phyloP scores from a whole-genome alignment of 2,329 filamentous ascomycete genomes.

The Hawksworthiomyces lignivorus region DNA sequence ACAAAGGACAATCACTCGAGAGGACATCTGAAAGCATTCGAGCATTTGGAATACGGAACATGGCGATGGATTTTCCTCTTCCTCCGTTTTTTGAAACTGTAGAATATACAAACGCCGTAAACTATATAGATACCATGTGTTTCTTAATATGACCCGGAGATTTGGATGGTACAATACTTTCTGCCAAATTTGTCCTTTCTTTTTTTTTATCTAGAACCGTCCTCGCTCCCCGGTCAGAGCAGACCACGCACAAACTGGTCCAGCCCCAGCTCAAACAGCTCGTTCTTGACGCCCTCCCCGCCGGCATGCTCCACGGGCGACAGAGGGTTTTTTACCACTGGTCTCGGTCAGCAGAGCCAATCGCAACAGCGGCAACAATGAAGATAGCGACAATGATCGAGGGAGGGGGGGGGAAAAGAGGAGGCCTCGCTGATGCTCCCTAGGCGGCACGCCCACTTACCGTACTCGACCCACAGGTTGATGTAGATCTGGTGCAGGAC shows the following conservation, averaged over 20 bases:
- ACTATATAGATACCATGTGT: constrained; percentile 3
- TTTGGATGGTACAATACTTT: no score
- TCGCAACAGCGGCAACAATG: not conserved
- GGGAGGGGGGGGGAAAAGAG: no score
- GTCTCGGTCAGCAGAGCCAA: not conserved
- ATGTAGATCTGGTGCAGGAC: constrained; percentile 98
- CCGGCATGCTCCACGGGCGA: constrained; percentile 61
- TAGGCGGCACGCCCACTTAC: constrained; percentile 38
- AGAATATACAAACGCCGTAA: constrained; percentile 1
- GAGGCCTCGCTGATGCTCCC: no score
- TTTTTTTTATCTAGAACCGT: not conserved
- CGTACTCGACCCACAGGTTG: constrained; percentile 94
- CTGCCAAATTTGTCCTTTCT: no score
- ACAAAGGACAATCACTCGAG: no score
- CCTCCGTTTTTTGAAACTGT: no score
- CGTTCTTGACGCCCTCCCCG: constrained; percentile 62
- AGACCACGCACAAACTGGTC: constrained; percentile 69
- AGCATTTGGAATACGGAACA: no score
- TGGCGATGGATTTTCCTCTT: no score
- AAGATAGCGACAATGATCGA: no score
- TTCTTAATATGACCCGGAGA: no score
- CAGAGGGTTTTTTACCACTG: constrained; percentile 64
- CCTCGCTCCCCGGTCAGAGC: no score
- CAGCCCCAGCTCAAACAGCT: constrained; percentile 63
- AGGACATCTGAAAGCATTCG: no score